These are phyloP conservation scores for Acanthamoeba triangularis DNA, from an alignment of 208 protist genomes.

Conservation along the genomic window DNA sequence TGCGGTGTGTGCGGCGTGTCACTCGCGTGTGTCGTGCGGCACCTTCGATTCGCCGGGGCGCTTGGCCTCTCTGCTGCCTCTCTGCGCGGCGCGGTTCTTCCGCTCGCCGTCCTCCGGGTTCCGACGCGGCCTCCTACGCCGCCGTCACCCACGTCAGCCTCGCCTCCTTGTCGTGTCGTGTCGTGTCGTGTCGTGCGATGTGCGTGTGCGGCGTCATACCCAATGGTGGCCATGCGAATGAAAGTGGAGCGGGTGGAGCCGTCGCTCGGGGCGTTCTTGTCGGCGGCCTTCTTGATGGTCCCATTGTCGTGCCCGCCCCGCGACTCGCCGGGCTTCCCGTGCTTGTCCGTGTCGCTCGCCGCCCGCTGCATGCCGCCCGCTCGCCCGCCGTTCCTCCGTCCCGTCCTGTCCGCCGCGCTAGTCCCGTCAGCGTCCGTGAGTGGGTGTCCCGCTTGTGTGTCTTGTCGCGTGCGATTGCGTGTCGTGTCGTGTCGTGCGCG, in stretches of 20 bases:
- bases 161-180: too few species aligned
- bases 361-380: not conserved
- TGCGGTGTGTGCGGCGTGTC: too few species aligned
- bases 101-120: not conserved
- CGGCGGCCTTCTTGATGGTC: not conserved
- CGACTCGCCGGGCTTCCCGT: not conserved
- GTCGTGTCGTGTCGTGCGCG: not conserved
- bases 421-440: not conserved
- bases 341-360: constrained; percentile 36
- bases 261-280: not conserved
- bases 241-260: constrained; percentile 13
- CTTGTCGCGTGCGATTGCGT: too few species aligned
- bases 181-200: too few species aligned
- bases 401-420: not conserved
- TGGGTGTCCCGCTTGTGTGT: not conserved
- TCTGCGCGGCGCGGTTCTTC: not conserved
- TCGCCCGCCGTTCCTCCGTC: not conserved
- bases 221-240: constrained; percentile 36
- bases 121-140: too few species aligned
- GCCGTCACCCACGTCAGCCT: too few species aligned
- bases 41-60: too few species aligned
- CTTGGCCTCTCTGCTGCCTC: not conserved
- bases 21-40: too few species aligned
- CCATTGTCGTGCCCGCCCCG: not conserved
- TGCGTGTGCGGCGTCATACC: too few species aligned